Percentiles rank a stretch among this genome's conserved stretches.
Evolutionary conservation across 2,329 filamentous ascomycete species (phyloP).

Genomic region (Calycina herbarum): DNA sequence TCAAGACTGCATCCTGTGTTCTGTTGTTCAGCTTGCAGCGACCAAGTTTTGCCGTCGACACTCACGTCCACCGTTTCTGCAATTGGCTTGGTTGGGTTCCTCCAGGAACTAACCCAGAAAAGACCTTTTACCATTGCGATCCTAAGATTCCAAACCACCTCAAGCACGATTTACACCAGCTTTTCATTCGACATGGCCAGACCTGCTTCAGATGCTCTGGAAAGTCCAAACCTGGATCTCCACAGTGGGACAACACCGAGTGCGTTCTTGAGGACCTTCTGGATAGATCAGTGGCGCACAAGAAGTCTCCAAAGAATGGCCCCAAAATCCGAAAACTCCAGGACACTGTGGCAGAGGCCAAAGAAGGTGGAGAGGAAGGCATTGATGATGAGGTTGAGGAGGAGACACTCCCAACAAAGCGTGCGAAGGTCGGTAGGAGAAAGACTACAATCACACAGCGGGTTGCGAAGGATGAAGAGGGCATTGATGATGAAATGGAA

Average conservation of each 20-base stretch:
- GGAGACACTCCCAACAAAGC: too few relatives aligned
- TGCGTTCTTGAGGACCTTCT: slow-evolving; percentile 64
- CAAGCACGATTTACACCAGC: slow-evolving; percentile 56
- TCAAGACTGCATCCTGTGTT: slow-evolving; percentile 59
- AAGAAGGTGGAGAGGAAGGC: background rate
- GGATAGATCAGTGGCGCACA: slow-evolving; percentile 48
- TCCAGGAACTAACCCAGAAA: slow-evolving; percentile 42
- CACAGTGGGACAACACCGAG: slow-evolving; percentile 58
- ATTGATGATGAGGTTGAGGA: too few relatives aligned
- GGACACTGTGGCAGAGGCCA: background rate
- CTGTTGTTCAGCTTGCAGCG: slow-evolving; percentile 54
- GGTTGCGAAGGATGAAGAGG: too few relatives aligned
- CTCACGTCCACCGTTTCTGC: slow-evolving; percentile 54
- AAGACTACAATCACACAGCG: too few relatives aligned
- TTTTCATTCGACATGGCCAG: slow-evolving; percentile 55
- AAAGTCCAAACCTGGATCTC: slow-evolving; percentile 56
- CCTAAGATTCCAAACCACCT: slow-evolving; percentile 51
- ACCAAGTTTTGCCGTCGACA: slow-evolving; percentile 57
- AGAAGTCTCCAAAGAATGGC: too few relatives aligned
- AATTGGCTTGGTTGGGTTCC: slow-evolving; percentile 59
- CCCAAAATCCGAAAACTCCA: too few relatives aligned
- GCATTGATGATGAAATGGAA: too few relatives aligned
- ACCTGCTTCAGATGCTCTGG: slow-evolving; percentile 48
- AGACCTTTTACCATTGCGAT: slow-evolving; percentile 55
- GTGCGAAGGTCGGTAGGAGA: too few relatives aligned